Conservation (phyloP, 495 filamentous ascomycete species). For the Aspergillus cristatus region DNA sequence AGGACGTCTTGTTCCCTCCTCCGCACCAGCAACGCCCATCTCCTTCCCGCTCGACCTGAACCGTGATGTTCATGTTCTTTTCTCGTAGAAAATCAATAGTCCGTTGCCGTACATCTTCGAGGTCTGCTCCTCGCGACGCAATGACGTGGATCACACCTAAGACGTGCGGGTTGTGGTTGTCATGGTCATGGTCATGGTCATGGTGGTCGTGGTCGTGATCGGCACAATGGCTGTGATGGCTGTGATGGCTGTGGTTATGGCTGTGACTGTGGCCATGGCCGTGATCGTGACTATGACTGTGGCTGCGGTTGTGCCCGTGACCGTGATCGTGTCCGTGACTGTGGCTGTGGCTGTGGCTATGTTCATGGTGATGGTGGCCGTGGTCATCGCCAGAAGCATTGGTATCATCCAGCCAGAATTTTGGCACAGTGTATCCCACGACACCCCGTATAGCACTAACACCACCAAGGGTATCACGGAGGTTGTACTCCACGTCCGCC, state of each 20-base stretch:
- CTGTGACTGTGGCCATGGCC: conserved; percentile 10
- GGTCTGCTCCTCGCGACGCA: conserved; percentile 55
- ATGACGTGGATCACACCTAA: conserved; percentile 79
- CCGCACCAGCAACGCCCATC: conserved; percentile 76
- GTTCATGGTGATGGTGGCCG: conserved; percentile 16
- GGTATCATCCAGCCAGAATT: conserved; percentile 89
- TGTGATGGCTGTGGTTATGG: conserved; percentile 9
- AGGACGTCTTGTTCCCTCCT: conserved; percentile 26
- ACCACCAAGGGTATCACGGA: conserved; percentile 76
- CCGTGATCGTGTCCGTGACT: conserved; percentile 6
- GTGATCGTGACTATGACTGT: conserved; percentile 3
- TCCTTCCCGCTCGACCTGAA: conserved; percentile 70
- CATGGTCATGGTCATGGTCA: conserved; percentile 14
- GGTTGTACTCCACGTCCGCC: conserved; percentile 75
- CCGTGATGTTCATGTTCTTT: conserved; percentile 59
- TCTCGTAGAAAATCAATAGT: conserved; percentile 48
- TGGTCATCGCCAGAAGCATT: conserved; percentile 21
- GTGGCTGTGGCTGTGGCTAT: conserved; percentile 8
- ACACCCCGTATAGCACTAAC: conserved; percentile 78
- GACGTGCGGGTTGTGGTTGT: conserved; percentile 39
- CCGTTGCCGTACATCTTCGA: conserved; percentile 68
- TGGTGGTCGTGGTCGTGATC: conserved; percentile 14
- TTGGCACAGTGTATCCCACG: conserved; percentile 73
- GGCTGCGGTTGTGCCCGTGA: conserved; percentile 7
- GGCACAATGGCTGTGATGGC: neutral